phyloP scores from a whole-genome alignment of 768 basidiomycete genomes.

The Rhodotorula toruloides region DNA sequence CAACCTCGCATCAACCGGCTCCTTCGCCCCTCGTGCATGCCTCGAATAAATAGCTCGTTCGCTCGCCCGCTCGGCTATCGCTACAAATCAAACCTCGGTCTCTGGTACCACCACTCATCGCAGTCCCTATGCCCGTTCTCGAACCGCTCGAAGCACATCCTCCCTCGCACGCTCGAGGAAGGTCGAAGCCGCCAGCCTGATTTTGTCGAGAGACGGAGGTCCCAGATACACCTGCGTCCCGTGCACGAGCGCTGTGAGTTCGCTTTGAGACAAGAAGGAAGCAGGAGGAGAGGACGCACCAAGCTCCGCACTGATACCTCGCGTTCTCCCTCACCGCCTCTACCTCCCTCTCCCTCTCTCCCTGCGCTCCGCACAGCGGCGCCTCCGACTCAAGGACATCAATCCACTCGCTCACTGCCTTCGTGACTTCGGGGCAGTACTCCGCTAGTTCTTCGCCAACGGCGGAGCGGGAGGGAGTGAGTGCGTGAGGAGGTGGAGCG shows the following conservation, averaged over 20 bases:
- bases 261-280: background rate
- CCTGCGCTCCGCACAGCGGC: background rate
- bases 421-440: background rate
- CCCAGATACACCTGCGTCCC: background rate
- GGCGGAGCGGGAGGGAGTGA: background rate
- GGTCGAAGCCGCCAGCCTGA: background rate
- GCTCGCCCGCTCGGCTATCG: background rate
- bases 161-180: no score
- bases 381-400: background rate
- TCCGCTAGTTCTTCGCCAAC: background rate
- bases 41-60: no score
- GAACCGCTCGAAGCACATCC: background rate
- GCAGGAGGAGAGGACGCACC: background rate
- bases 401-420: background rate
- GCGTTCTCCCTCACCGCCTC: background rate
- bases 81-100: background rate
- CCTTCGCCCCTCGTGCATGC: background rate
- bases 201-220: background rate
- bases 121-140: background rate
- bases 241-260: background rate
- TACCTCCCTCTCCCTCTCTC: background rate
- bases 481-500: background rate
- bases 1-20: no score
- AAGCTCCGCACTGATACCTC: background rate
- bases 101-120: background rate